Conservation (phyloP, 2,329 filamentous ascomycete genomes). For the Scleromitrula shiraiana region DNA sequence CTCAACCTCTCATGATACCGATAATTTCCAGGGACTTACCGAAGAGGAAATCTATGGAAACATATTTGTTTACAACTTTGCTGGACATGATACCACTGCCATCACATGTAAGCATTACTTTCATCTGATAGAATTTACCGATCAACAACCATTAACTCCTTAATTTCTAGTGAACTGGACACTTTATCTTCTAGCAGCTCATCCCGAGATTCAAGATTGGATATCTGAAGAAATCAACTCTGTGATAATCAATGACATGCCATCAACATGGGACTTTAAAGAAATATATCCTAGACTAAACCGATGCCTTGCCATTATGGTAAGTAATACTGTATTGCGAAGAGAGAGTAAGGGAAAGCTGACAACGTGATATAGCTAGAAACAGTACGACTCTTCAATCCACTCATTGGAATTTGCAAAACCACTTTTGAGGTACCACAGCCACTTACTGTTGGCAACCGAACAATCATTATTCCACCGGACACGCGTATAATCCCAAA, state of each 20-base stretch:
- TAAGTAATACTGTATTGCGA: not conserved
- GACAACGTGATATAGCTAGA: not conserved
- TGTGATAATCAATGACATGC: constrained; percentile 21
- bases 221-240: constrained; percentile 18
- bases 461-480: not conserved
- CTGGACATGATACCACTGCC: constrained; percentile 29
- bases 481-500: not conserved
- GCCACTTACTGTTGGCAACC: not conserved
- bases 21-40: constrained; percentile 21
- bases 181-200: constrained; percentile 20
- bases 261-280: constrained; percentile 30
- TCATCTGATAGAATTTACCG: no score
- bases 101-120: no score
- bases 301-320: constrained; percentile 34
- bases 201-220: constrained; percentile 17
- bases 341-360: not conserved
- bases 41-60: constrained; percentile 30
- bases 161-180: constrained; percentile 25
- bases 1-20: not conserved
- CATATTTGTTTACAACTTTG: constrained; percentile 28
- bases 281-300: constrained; percentile 34
- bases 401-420: constrained; percentile 1
- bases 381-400: constrained; percentile 1
- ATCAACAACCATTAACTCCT: no score
- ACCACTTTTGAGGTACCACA: not conserved